phyloP scores from a whole-genome alignment of 495 filamentous ascomycete species.

The Chaetomidium leptoderma region DNA sequence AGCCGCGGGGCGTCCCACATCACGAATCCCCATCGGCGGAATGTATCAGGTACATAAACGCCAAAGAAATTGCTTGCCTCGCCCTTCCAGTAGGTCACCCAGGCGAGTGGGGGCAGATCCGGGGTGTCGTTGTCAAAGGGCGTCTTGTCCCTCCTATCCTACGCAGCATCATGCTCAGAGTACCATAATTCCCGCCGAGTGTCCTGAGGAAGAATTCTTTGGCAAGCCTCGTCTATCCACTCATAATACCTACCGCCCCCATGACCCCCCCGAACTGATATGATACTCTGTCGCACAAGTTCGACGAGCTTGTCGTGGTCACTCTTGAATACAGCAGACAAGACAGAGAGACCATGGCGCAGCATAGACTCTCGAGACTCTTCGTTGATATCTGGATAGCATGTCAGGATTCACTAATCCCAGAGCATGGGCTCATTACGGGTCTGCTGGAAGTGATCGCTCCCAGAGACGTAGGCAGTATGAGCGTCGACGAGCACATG shows the following conservation, averaged over 20 bases:
- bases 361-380: background rate
- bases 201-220: background rate
- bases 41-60: background rate
- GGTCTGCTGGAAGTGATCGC: background rate
- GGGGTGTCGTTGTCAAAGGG: background rate
- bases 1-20: constrained; percentile 8
- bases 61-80: constrained; percentile 2
- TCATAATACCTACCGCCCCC: background rate
- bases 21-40: constrained; percentile 5
- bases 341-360: background rate
- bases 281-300: background rate
- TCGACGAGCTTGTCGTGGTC: background rate
- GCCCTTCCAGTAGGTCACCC: constrained; percentile 3
- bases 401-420: background rate
- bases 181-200: background rate
- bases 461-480: background rate
- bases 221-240: background rate
- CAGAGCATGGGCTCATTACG: background rate
- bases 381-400: background rate
- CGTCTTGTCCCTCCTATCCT: background rate
- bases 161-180: background rate
- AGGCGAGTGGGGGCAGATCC: background rate
- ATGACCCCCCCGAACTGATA: background rate
- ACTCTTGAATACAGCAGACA: background rate
- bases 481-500: background rate